phyloP scores from a whole-genome alignment of 2,329 filamentous ascomycete genomes.

The Scedosporium aurantiacum region DNA sequence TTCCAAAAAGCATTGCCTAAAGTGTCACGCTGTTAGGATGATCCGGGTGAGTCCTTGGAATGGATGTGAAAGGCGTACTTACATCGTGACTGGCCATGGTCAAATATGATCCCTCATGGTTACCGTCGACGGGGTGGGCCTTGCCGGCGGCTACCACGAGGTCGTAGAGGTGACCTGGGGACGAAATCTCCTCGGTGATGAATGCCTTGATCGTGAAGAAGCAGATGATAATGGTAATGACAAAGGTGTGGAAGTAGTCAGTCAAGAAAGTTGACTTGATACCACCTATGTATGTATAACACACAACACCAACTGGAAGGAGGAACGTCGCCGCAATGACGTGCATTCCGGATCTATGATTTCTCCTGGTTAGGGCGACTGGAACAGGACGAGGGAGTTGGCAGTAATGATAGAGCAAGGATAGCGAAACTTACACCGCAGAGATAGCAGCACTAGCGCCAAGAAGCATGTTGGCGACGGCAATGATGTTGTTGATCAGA shows the following conservation, averaged over 20 bases:
- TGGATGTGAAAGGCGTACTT: constrained; percentile 8
- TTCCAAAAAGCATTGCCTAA: constrained; percentile 37
- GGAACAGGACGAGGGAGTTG: neutral
- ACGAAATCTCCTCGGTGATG: constrained; percentile 33
- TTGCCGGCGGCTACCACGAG: constrained; percentile 32
- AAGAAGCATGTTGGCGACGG: constrained; percentile 41
- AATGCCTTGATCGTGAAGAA: constrained; percentile 36
- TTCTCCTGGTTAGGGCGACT: neutral
- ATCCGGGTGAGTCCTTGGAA: neutral
- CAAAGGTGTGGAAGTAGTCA: constrained; percentile 43
- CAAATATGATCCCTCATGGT: constrained; percentile 40
- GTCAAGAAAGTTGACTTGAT: constrained; percentile 33
- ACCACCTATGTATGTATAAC: constrained; percentile 28
- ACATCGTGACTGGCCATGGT: constrained; percentile 43
- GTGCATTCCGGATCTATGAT: constrained; percentile 29
- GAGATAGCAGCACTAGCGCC: constrained; percentile 23
- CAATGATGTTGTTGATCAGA: constrained; percentile 42
- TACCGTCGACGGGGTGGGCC: constrained; percentile 36
- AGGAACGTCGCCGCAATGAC: constrained; percentile 38
- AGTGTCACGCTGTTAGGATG: neutral
- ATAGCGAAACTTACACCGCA: constrained; percentile 17
- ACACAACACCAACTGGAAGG: constrained; percentile 24
- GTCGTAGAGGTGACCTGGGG: constrained; percentile 36
- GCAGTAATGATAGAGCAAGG: neutral
- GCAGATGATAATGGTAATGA: constrained; percentile 40